These are phyloP conservation scores for Mortierella sp. DNA, from an alignment of 371 early-diverging fungal genomes.

Conservation along the genomic window DNA sequence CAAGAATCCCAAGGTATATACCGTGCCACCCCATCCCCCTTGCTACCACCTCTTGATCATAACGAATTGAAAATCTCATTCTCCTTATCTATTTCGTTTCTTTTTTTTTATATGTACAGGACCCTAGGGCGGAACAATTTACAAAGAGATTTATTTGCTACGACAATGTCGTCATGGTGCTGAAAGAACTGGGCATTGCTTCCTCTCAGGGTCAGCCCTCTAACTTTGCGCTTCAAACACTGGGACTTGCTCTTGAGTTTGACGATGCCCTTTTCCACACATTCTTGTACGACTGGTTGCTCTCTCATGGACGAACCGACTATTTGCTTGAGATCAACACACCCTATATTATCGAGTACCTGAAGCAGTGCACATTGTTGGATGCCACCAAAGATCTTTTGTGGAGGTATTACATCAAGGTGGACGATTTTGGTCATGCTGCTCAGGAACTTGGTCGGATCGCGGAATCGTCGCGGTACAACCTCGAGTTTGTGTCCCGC, in stretches of 20 bases:
- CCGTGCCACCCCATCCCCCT: too few relatives aligned
- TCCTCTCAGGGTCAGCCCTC: conserved; percentile 41
- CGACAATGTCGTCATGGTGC: conserved; percentile 29
- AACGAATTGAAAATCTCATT: not conserved
- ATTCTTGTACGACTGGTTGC: conserved; percentile 47
- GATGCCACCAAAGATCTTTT: conserved; percentile 69
- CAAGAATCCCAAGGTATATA: conserved; percentile 42
- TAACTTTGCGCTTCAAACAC: conserved; percentile 36
- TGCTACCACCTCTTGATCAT: conserved; percentile 1
- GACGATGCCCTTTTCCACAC: conserved; percentile 51
- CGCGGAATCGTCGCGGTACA: conserved; percentile 61
- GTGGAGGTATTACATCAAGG: conserved; percentile 79
- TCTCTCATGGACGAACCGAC: conserved; percentile 38
- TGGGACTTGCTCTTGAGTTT: conserved; percentile 44
- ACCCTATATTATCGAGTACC: conserved; percentile 74
- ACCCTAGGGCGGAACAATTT: conserved; percentile 48
- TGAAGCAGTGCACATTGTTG: conserved; percentile 64
- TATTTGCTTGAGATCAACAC: conserved; percentile 60
- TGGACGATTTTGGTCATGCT: conserved; percentile 71
- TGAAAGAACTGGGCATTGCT: conserved; percentile 35
- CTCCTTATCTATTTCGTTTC: not conserved
- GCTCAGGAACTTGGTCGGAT: conserved; percentile 72
- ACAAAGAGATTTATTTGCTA: conserved; percentile 46
- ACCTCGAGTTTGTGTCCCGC: conserved; percentile 61
- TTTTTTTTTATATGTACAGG: conserved; percentile 14